phyloP scores from a whole-genome alignment of 1,139 yeast species.

The Yamadazyma atlantica region DNA sequence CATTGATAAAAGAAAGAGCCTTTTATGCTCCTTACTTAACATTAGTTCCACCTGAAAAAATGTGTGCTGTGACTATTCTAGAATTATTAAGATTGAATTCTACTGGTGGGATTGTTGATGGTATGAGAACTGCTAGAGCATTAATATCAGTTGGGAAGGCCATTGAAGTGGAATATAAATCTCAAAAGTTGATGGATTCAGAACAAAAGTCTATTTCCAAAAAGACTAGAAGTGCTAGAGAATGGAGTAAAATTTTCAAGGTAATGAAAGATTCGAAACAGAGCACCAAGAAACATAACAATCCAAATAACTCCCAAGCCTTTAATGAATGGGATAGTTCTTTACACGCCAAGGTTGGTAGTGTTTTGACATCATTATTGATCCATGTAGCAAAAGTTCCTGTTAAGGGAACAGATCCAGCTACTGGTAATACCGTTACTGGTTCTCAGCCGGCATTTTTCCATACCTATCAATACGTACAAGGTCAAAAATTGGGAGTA shows the following conservation, averaged over 20 bases:
- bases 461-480: constrained; percentile 79
- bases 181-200: constrained; percentile 58
- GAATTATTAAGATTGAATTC: constrained; percentile 76
- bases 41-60: constrained; percentile 71
- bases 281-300: constrained; percentile 9
- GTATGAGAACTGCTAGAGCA: constrained; percentile 83
- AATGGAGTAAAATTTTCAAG: constrained; percentile 45
- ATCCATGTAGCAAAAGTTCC: constrained; percentile 81
- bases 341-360: constrained; percentile 78
- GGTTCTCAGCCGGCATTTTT: constrained; percentile 90
- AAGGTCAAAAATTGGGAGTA: constrained; percentile 81
- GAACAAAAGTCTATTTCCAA: constrained; percentile 52
- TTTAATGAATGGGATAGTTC: constrained; percentile 46
- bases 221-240: constrained; percentile 32
- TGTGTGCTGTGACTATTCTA: constrained; percentile 80
- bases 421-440: constrained; percentile 60
- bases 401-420: constrained; percentile 77
- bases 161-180: constrained; percentile 78
- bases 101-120: constrained; percentile 77
- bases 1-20: constrained; percentile 49
- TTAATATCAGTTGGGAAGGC: constrained; percentile 82
- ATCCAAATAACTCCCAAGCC: constrained; percentile 11
- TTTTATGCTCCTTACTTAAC: constrained; percentile 79
- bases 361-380: constrained; percentile 70
- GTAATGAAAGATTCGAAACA: constrained; percentile 19